Percentiles rank a stretch among this genome's conserved stretches.
Evolutionary conservation across 2,329 filamentous ascomycete genomes (phyloP).

Genomic region (Thelonectria olida): DNA sequence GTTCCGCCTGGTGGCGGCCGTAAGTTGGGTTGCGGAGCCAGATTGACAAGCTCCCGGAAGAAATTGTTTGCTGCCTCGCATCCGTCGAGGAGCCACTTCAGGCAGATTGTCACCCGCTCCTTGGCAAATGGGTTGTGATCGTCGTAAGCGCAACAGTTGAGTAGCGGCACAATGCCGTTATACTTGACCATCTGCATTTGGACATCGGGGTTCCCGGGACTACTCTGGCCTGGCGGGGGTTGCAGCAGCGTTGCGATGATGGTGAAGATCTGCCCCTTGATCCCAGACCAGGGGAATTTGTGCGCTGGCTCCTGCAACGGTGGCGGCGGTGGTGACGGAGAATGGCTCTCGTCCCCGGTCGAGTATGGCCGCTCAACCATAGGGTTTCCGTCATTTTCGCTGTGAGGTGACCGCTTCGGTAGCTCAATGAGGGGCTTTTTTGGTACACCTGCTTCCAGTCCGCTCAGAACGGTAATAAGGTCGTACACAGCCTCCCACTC

Average conservation of each 20-base stretch:
- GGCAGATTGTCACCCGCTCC: constrained; percentile 86
- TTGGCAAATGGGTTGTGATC: constrained; percentile 94
- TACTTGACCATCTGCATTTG: constrained; percentile 88
- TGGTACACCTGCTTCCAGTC: constrained; percentile 86
- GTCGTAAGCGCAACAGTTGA: constrained; percentile 91
- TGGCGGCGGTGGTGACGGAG: constrained; percentile 51
- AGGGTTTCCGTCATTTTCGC: constrained; percentile 36
- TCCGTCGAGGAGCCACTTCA: constrained; percentile 84
- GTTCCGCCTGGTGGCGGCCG: constrained; percentile 46
- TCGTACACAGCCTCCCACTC: constrained; percentile 94
- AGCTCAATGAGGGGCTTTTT: constrained; percentile 75
- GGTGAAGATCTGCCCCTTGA: constrained; percentile 92
- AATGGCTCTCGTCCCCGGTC: constrained; percentile 40
- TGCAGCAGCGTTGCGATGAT: constrained; percentile 91
- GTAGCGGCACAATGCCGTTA: constrained; percentile 85
- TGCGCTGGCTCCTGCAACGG: constrained; percentile 70
- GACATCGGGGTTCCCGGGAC: constrained; percentile 75
- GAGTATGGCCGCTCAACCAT: constrained; percentile 73
- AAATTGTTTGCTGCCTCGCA: constrained; percentile 78
- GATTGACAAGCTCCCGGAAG: constrained; percentile 69
- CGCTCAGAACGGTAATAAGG: constrained; percentile 84
- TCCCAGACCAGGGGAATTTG: constrained; percentile 74
- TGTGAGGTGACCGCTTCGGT: constrained; percentile 43
- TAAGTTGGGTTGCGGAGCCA: constrained; percentile 52
- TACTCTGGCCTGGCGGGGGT: constrained; percentile 72